Base-by-base conservation (phyloP, 495 filamentous ascomycete genomes). In the Penicillium desertorum region DNA sequence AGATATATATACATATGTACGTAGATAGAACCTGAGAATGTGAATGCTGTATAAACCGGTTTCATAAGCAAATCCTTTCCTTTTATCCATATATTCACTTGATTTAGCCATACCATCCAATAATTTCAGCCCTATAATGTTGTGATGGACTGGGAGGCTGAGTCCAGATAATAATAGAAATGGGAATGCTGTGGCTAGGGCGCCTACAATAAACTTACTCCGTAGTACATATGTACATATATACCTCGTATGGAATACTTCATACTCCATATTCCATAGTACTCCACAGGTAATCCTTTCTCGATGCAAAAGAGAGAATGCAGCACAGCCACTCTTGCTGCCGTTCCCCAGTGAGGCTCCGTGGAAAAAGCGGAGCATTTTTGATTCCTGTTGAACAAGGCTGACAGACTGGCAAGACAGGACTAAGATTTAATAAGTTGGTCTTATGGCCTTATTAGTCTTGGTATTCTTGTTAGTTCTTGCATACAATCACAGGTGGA, bases 371-470 rank as follows among this genome's bases (percentile, higher is more conserved):
- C 30, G 42, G 42, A 45, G 20, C 20, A 45, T 45, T 27, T n/a
- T 45, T 5, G 44, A 34, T 34, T 34, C 30, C 30, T 34, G 22
- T 29, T 45, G 20, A 22, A 47, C 45, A 47, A 48, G 45, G 45
- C 45, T 48, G 45, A 48, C 45, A 48, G 27, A n/a, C 23, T n/a
- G n/a, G 4, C 30, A 14, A 12, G 10, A 12, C 11, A 11, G 10
- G 10, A 14, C 11, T 14, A 14, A 34, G 10, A 34, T 34, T 34
- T 34, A 5, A 34, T 34, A 34, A 30, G 30, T 34, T 34, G 30
- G 11, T 34, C 30, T 34, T 34, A 34, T 34, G 30, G 11, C 11
- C 2, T 34, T 34, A 34, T 34, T 14, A 4, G 9, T 29, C 27
- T 29, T 32, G 30, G 3, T 32, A 34, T 14, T 34, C 30, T 46